These are phyloP conservation scores for Paecilomyces fulvus DNA, from an alignment of 2,329 filamentous ascomycete genomes.

Conservation along the genomic window DNA sequence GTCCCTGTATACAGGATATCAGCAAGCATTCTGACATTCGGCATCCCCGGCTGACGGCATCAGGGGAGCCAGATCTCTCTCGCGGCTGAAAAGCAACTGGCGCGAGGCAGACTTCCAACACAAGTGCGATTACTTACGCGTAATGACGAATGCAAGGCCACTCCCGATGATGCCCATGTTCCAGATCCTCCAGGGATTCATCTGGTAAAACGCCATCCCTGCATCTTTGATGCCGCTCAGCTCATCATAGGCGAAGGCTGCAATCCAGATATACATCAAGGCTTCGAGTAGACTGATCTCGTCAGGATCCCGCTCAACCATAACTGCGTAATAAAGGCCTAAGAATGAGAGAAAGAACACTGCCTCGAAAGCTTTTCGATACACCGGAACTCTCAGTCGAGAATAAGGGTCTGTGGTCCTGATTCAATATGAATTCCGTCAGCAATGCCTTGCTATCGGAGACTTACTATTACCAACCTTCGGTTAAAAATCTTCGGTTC, in stretches of 20 bases:
- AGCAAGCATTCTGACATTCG: not conserved
- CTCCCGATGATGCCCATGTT: slow-evolving; percentile 67
- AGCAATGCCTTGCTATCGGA: slow-evolving; percentile 1
- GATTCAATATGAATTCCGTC: slow-evolving; percentile 14
- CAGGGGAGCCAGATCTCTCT: not conserved
- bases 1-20: slow-evolving; percentile 42
- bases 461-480: slow-evolving; percentile 19
- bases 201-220: slow-evolving; percentile 74
- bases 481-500: slow-evolving; percentile 67
- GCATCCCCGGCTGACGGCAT: not conserved
- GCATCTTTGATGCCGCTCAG: slow-evolving; percentile 78
- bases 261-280: slow-evolving; percentile 75
- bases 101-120: slow-evolving; percentile 14
- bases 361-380: slow-evolving; percentile 77
- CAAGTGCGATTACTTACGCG: slow-evolving; percentile 49
- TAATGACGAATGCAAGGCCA: slow-evolving; percentile 59
- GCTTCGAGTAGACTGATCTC: slow-evolving; percentile 62
- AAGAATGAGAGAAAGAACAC: slow-evolving; percentile 72
- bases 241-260: slow-evolving; percentile 81
- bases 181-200: slow-evolving; percentile 74
- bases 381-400: slow-evolving; percentile 68
- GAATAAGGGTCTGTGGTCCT: slow-evolving; percentile 63
- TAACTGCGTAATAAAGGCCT: slow-evolving; percentile 74
- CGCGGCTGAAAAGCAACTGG: slow-evolving; percentile 3
- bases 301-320: slow-evolving; percentile 62